Conservation (phyloP, 768 basidiomycete species). For the Kwoniella bestiolae region DNA sequence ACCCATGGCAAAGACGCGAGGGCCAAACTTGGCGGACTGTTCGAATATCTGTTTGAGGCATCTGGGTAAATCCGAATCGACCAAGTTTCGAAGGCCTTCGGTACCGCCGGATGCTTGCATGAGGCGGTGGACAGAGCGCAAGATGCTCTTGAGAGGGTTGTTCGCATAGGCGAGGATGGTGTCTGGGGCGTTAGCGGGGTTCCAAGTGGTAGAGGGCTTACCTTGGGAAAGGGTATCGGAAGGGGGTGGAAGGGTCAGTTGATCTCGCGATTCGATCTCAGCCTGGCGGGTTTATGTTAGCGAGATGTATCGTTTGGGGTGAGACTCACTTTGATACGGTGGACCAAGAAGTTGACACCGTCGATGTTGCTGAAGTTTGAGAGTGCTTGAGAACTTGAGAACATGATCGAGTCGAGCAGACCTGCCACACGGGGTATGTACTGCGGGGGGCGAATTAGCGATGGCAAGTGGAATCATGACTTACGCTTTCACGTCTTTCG, state of each 20-base stretch:
- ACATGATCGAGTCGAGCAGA: constrained; percentile 87
- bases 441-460: constrained; percentile 36
- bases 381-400: constrained; percentile 79
- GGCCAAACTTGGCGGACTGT: constrained; percentile 79
- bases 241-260: neutral
- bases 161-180: constrained; percentile 75
- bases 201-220: constrained; percentile 1
- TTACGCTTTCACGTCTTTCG: constrained; percentile 67
- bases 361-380: constrained; percentile 80
- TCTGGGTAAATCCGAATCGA: constrained; percentile 82
- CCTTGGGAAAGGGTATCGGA: constrained; percentile 21
- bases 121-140: constrained; percentile 93
- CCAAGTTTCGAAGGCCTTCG: constrained; percentile 90
- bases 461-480: constrained; percentile 15
- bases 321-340: constrained; percentile 82
- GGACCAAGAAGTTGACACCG: constrained; percentile 82
- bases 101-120: constrained; percentile 90
- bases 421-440: constrained; percentile 88
- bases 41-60: constrained; percentile 87
- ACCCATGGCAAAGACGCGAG: constrained; percentile 84
- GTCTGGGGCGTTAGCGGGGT: constrained; percentile 59
- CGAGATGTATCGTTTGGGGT: too few species aligned
- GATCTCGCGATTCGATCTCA: constrained; percentile 37
- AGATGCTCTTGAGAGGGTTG: constrained; percentile 82
- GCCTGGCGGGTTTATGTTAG: constrained; percentile 13